Percentiles rank a stretch among this genome's conserved stretches.
Evolutionary conservation across 2,329 filamentous ascomycete genomes (phyloP).

Genomic region (Stagonosporopsis tanaceti): DNA sequence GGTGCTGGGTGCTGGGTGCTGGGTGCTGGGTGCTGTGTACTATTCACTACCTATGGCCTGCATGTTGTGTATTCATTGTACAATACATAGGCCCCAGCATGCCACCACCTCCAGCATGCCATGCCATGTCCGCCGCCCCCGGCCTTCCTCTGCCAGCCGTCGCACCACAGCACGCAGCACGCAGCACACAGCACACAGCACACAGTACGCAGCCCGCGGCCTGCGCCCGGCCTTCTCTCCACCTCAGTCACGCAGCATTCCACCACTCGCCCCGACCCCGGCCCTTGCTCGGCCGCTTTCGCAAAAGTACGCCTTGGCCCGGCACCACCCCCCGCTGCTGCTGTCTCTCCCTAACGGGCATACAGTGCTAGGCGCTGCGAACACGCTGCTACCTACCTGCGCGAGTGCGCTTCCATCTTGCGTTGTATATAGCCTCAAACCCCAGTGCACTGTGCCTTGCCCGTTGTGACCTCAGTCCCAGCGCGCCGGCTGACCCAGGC

Average conservation of each 20-base stretch:
- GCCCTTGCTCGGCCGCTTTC: constrained; percentile 18
- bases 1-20: too few species aligned
- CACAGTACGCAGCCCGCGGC: constrained; percentile 18
- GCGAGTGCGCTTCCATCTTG: not conserved
- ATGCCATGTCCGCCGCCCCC: too few species aligned
- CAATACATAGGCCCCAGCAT: too few species aligned
- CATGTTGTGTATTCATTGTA: too few species aligned
- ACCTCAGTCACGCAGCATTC: constrained; percentile 13
- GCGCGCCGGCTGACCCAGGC: constrained; percentile 9
- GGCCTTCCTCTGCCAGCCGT: too few species aligned
- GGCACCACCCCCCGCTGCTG: constrained; percentile 2
- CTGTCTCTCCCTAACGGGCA: constrained; percentile 16
- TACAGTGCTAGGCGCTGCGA: not conserved
- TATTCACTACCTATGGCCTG: too few species aligned
- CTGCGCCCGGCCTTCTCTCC: constrained; percentile 18
- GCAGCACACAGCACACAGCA: too few species aligned
- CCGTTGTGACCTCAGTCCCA: constrained; percentile 16
- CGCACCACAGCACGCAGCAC: not conserved
- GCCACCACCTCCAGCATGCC: too few species aligned
- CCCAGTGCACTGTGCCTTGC: not conserved
- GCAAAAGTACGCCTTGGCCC: constrained; percentile 21
- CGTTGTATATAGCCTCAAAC: constrained; percentile 9
- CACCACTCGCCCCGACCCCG: constrained; percentile 23
- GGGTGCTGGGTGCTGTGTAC: too few species aligned
- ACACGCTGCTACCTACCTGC: not conserved